phyloP scores from a whole-genome alignment of 2,329 filamentous ascomycete species.

The Neopestalotiopsis sp. region DNA sequence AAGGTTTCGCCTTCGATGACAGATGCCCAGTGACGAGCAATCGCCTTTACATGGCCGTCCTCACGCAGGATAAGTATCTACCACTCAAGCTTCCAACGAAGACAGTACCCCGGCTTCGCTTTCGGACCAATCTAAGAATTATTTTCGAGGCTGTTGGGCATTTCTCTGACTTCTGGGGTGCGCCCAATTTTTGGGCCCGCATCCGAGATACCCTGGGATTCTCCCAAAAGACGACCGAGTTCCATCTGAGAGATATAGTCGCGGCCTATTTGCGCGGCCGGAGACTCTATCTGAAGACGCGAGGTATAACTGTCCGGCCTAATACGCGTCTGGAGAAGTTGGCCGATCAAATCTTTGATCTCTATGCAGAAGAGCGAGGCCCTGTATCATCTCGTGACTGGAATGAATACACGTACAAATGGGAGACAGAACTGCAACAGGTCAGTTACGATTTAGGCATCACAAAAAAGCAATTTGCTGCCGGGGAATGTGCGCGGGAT shows the following conservation, averaged over 20 bases:
- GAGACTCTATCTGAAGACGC: background rate
- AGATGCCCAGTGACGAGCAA: background rate
- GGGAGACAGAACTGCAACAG: background rate
- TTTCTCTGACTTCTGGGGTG: conserved; percentile 14
- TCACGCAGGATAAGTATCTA: conserved; percentile 15
- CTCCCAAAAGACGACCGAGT: background rate
- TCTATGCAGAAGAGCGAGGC: background rate
- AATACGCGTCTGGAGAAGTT: background rate
- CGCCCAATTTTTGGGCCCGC: conserved; percentile 15
- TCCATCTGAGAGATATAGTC: conserved; percentile 13
- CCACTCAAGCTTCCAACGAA: background rate
- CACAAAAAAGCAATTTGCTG: background rate
- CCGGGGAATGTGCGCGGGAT: background rate
- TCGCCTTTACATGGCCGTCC: background rate
- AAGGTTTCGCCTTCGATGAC: background rate
- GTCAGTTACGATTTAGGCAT: background rate
- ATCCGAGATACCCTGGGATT: conserved; percentile 6
- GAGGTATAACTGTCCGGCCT: background rate
- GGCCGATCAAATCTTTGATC: background rate
- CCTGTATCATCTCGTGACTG: background rate
- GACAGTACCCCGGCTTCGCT: conserved; percentile 9
- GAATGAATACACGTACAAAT: background rate
- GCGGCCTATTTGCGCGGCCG: conserved; percentile 9
- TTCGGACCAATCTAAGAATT: conserved; percentile 17
- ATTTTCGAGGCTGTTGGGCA: conserved; percentile 19